These are phyloP conservation scores for Leishmania mexicana DNA, from an alignment of 208 protist genomes.

Conservation along the genomic window DNA sequence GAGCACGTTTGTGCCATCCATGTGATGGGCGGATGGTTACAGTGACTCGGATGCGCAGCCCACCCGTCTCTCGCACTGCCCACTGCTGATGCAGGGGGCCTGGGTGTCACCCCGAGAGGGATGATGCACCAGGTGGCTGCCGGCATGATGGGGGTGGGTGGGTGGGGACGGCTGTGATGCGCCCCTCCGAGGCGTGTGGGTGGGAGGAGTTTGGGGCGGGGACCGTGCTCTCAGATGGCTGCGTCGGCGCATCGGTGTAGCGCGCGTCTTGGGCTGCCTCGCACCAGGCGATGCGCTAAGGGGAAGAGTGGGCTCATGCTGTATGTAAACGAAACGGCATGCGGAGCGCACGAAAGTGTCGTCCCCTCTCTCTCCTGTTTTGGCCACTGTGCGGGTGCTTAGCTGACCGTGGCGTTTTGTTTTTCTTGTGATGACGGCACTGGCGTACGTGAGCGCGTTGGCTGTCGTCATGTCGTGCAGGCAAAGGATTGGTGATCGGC, in stretches of 20 bases:
- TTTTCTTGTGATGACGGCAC: background rate
- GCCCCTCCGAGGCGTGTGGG: background rate
- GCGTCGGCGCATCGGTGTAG: background rate
- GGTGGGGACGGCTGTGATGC: background rate
- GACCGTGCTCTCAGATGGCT: background rate
- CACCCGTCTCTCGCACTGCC: no score
- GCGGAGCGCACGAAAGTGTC: background rate
- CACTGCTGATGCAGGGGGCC: no score
- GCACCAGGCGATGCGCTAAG: no score
- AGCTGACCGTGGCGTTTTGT: background rate
- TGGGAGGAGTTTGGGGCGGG: background rate
- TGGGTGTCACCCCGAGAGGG: background rate
- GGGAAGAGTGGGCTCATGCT: no score
- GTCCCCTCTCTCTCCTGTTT: background rate
- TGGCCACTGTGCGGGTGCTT: background rate
- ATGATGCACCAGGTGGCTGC: background rate
- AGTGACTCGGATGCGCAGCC: no score
- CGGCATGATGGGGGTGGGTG: background rate
- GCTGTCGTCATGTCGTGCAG: background rate
- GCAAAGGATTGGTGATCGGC: background rate
- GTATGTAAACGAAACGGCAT: background rate
- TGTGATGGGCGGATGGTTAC: no score
- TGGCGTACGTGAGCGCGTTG: background rate
- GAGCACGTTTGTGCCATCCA: no score
- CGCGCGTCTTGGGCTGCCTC: background rate